Evolutionary conservation across 192 early-diverging fungal genomes (phyloP).

Genomic region (Gryganskiella cystojenkinii): DNA sequence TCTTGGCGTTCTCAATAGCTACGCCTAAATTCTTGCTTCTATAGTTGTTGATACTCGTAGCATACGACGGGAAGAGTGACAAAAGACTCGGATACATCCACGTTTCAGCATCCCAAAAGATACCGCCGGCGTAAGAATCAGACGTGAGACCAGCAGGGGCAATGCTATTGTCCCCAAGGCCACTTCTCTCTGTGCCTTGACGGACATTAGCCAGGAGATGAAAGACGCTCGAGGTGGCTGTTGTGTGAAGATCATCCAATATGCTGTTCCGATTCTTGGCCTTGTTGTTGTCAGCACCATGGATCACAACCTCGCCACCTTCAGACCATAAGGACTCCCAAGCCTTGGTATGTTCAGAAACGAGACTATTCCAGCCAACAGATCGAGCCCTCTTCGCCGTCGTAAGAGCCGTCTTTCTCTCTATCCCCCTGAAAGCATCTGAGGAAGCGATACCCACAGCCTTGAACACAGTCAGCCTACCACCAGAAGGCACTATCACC

Average conservation of each 20-base stretch:
- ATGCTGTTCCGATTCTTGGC: conserved; percentile 8
- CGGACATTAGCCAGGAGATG: conserved; percentile 45
- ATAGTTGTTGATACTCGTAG: conserved; percentile 54
- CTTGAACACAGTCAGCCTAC: conserved; percentile 31
- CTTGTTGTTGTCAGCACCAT: conserved; percentile 27
- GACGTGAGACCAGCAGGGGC: conserved; percentile 49
- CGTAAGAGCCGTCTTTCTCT: conserved; percentile 27
- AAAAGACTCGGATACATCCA: conserved; percentile 51
- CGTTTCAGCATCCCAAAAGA: conserved; percentile 54
- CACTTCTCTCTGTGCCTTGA: conserved; percentile 28
- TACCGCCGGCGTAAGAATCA: conserved; percentile 49
- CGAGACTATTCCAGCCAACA: conserved; percentile 35
- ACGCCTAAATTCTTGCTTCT: conserved; percentile 43
- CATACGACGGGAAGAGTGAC: conserved; percentile 48
- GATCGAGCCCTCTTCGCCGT: conserved; percentile 26
- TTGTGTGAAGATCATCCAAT: conserved; percentile 32
- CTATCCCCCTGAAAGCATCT: conserved; percentile 32
- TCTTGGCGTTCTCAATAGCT: conserved; percentile 40
- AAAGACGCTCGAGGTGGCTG: conserved; percentile 36
- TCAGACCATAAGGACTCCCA: conserved; percentile 46
- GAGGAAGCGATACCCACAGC: conserved; percentile 48
- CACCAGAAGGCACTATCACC: conserved; percentile 6
- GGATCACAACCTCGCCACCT: conserved; percentile 42
- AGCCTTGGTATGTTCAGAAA: conserved; percentile 27
- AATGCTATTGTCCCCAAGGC: conserved; percentile 50